A percentile compares a stretch with the other conserved stretches of the same genome.
Evolutionary conservation across 768 basidiomycete genomes (phyloP).

Genomic region (Mycena indigotica): DNA sequence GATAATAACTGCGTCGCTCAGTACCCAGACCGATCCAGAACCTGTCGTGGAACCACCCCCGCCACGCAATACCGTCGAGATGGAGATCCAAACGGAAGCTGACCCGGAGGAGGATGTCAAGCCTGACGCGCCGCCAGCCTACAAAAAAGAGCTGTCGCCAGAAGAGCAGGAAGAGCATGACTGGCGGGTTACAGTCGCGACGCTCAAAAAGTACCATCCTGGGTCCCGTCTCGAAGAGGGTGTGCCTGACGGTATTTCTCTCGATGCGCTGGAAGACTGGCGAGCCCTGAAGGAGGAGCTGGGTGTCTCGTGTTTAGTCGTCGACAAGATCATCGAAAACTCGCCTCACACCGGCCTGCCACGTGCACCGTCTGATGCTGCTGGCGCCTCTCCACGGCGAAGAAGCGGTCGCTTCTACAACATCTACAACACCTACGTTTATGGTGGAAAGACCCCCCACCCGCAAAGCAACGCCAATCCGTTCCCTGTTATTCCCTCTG

Average conservation of each 20-base stretch:
- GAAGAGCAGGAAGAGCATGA: constrained; percentile 53
- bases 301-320: constrained; percentile 73
- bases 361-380: constrained; percentile 23
- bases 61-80: constrained; percentile 49
- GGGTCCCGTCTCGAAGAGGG: constrained; percentile 51
- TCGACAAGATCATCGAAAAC: constrained; percentile 68
- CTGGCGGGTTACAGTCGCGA: constrained; percentile 55
- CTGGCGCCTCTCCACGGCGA: constrained; percentile 21
- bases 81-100: constrained; percentile 66
- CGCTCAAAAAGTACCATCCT: constrained; percentile 71
- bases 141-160: constrained; percentile 57
- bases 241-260: constrained; percentile 58
- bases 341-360: constrained; percentile 30
- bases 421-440: constrained; percentile 79
- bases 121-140: constrained; percentile 73
- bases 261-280: constrained; percentile 76
- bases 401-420: constrained; percentile 72
- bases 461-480: constrained; percentile 44
- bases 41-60: constrained; percentile 28
- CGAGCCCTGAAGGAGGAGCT: constrained; percentile 76
- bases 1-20: constrained; percentile 46
- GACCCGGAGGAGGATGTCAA: constrained; percentile 39
- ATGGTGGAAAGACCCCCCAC: constrained; percentile 43
- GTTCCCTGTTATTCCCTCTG: constrained; percentile 22
- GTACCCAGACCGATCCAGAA: constrained; percentile 60